Evolutionary conservation across 352 stramenopile species (phyloP).

Genomic region (Phytophthora multivora): DNA sequence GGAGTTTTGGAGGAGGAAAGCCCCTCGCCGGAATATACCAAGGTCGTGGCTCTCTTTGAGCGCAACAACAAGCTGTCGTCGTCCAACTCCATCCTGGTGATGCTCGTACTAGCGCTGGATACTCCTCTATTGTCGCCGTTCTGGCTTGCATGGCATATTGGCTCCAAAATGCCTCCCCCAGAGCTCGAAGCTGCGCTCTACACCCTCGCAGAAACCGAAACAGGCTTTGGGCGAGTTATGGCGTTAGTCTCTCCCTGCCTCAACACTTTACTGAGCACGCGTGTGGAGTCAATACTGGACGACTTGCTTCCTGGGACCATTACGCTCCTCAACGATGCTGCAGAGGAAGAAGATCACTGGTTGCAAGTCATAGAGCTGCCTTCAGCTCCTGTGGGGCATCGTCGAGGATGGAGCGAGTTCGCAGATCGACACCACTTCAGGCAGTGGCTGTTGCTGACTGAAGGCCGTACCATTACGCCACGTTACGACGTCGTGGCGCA

Average conservation of each 20-base stretch:
- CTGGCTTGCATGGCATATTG: constrained; percentile 72
- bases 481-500: constrained; percentile 55
- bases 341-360: constrained; percentile 44
- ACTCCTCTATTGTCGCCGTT: constrained; percentile 53
- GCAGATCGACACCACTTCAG: constrained; percentile 51
- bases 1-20: constrained; percentile 10
- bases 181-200: constrained; percentile 24
- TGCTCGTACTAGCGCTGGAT: constrained; percentile 67
- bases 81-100: constrained; percentile 66
- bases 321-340: constrained; percentile 49
- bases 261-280: constrained; percentile 32
- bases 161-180: constrained; percentile 51
- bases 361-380: constrained; percentile 26
- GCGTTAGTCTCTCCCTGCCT: constrained; percentile 36
- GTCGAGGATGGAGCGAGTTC: constrained; percentile 55
- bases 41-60: constrained; percentile 56
- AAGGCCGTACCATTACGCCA: constrained; percentile 28
- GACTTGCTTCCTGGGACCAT: constrained; percentile 56
- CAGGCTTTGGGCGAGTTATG: constrained; percentile 11
- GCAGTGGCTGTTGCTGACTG: constrained; percentile 38
- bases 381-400: constrained; percentile 48
- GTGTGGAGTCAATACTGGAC: constrained; percentile 55
- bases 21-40: constrained; percentile 44
- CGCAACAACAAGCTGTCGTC: constrained; percentile 57
- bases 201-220: constrained; percentile 13